Percentiles rank a stretch among this genome's conserved stretches.
These are phyloP conservation scores for Fusarium pseudoanthophilum DNA, from an alignment of 2,329 filamentous ascomycete genomes.

Conservation along the genomic window DNA sequence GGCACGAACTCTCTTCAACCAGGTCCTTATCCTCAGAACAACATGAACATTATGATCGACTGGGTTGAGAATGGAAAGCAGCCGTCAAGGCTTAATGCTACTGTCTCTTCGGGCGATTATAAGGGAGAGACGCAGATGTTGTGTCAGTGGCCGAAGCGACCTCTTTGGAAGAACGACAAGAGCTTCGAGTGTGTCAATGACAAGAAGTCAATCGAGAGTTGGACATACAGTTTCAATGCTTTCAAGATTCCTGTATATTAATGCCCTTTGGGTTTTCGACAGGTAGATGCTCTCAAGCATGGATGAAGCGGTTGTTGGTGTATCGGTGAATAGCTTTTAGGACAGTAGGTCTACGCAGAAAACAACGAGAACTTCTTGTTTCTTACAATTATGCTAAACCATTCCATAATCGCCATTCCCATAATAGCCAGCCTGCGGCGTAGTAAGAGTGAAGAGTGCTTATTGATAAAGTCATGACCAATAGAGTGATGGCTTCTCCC, in stretches of 20 bases:
- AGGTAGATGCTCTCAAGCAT: background rate
- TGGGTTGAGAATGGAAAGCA: slow-evolving; percentile 3
- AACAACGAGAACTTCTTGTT: background rate
- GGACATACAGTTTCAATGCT: background rate
- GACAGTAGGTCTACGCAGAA: background rate
- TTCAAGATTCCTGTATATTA: background rate
- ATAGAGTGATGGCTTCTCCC: too few relatives aligned
- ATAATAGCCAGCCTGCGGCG: too few relatives aligned
- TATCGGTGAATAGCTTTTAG: background rate
- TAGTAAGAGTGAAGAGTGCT: too few relatives aligned
- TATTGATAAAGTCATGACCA: too few relatives aligned
- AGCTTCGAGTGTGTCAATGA: background rate
- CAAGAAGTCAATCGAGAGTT: background rate
- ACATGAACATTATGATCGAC: slow-evolving; percentile 3
- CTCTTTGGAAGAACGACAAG: background rate
- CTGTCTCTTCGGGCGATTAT: background rate
- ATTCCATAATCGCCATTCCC: background rate
- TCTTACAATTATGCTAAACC: background rate
- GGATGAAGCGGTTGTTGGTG: background rate
- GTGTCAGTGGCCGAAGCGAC: slow-evolving; percentile 2
- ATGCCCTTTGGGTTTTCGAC: too few relatives aligned
- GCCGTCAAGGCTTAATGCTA: background rate
- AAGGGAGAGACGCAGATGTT: slow-evolving; percentile 8
- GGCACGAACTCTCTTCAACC: background rate
- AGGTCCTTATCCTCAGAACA: slow-evolving; percentile 2